phyloP scores from a whole-genome alignment of 495 filamentous ascomycete species.

The Neurospora pannonica region DNA sequence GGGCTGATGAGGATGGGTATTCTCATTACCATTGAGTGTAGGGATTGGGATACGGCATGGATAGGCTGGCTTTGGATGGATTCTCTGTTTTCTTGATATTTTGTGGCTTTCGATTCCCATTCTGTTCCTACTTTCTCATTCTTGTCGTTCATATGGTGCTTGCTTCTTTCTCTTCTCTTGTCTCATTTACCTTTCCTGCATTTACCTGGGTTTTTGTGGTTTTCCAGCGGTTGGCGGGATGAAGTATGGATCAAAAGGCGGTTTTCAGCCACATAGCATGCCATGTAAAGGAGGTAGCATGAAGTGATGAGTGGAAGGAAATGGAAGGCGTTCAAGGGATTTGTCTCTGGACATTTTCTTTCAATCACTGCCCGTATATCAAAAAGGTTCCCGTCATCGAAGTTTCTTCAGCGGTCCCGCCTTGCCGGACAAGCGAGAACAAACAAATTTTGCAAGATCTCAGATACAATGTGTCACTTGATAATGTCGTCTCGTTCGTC shows the following conservation, averaged over 20 bases:
- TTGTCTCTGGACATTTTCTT: neutral
- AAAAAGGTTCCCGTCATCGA: neutral
- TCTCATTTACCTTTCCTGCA: neutral
- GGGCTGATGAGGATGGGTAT: constrained; percentile 47
- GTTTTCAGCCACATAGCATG: neutral
- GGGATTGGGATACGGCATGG: neutral
- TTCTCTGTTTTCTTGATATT: neutral
- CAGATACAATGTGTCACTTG: neutral
- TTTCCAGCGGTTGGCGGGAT: neutral
- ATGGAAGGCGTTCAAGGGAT: neutral
- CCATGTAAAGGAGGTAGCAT: neutral
- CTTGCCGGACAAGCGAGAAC: neutral
- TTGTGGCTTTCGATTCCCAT: neutral
- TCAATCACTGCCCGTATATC: neutral
- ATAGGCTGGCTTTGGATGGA: neutral
- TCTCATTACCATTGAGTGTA: constrained; percentile 9
- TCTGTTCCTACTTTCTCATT: neutral
- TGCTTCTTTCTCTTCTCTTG: neutral
- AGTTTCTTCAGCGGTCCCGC: neutral
- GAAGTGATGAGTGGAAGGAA: neutral
- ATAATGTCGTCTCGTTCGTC: neutral
- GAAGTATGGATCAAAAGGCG: neutral
- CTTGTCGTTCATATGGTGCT: neutral
- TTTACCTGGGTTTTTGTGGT: neutral
- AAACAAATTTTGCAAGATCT: neutral